Conservation (phyloP, 202 grass and related monocot genomes). For the Setaria viridis region DNA sequence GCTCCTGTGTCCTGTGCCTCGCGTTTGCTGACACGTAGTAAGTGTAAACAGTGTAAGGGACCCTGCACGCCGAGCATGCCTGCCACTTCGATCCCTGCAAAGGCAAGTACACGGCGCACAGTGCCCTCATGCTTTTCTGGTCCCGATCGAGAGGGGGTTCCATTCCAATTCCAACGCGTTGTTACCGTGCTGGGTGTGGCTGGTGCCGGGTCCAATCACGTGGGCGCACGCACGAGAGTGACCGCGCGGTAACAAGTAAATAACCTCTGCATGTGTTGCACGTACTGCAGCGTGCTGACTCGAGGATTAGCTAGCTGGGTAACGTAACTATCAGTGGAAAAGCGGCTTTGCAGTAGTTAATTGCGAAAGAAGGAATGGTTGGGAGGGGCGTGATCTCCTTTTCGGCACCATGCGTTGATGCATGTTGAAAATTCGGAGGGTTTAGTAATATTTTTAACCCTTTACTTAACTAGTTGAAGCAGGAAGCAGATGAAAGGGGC, state of each 20-base stretch:
- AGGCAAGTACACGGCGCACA: conserved; percentile 5
- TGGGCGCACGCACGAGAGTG: conserved; percentile 14
- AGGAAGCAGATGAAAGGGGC: conserved; percentile 11
- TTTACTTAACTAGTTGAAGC: conserved; percentile 29
- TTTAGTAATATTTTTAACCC: no score
- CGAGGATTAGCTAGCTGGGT: not conserved
- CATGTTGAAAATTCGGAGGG: conserved; percentile 11
- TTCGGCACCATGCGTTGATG: conserved; percentile 31
- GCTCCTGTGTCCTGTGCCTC: not conserved
- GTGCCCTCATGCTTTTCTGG: conserved; percentile 4
- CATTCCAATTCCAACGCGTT: no score
- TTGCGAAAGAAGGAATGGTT: conserved; percentile 13
- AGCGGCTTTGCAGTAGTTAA: conserved; percentile 40
- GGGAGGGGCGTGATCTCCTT: conserved; percentile 36
- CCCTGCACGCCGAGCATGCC: not conserved
- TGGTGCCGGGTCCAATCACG: conserved; percentile 28
- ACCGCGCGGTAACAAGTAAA: not conserved
- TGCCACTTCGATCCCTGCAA: not conserved
- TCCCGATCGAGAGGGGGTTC: not conserved
- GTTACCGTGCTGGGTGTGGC: not conserved
- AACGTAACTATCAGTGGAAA: conserved; percentile 38
- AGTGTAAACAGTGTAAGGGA: not conserved
- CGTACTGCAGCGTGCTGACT: conserved; percentile 2
- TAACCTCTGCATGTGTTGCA: conserved; percentile 30
- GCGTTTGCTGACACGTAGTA: conserved; percentile 1